Evolutionary conservation across 108 stramenopile genomes (phyloP).

Genomic region (Fragilariopsis cylindrus): DNA sequence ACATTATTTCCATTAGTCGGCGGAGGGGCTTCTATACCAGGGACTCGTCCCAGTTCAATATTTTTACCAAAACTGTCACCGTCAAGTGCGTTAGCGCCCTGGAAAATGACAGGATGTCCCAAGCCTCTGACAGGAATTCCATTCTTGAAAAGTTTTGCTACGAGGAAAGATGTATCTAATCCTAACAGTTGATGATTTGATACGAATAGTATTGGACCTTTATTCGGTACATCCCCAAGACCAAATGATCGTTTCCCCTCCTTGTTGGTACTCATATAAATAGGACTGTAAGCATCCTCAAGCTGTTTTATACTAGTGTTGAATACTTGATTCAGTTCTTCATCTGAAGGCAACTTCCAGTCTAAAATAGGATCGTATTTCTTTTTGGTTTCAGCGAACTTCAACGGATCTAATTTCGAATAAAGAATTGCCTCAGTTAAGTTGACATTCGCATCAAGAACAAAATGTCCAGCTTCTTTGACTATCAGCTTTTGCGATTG

Average conservation of each 20-base stretch:
- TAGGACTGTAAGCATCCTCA: constrained; percentile 58
- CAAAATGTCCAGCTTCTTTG: constrained; percentile 69
- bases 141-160: constrained; percentile 68
- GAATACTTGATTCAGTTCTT: constrained; percentile 50
- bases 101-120: constrained; percentile 79
- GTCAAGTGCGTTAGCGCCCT: constrained; percentile 31
- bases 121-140: constrained; percentile 67
- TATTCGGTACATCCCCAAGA: constrained; percentile 54
- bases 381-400: constrained; percentile 35
- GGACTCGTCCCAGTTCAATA: constrained; percentile 43
- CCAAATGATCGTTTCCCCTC: constrained; percentile 67
- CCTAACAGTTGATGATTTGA: constrained; percentile 88
- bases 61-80: not conserved
- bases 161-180: constrained; percentile 70
- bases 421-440: constrained; percentile 84
- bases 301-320: constrained; percentile 61
- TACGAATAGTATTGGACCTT: constrained; percentile 79
- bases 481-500: constrained; percentile 65
- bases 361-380: constrained; percentile 74
- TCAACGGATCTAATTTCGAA: constrained; percentile 62
- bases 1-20: not conserved
- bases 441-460: constrained; percentile 77
- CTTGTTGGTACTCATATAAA: constrained; percentile 78
- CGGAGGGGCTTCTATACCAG: constrained; percentile 25
- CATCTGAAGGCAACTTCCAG: constrained; percentile 66